Base-by-base conservation (phyloP, 2,329 filamentous ascomycete species). In the Microsporum ferrugineum region DNA sequence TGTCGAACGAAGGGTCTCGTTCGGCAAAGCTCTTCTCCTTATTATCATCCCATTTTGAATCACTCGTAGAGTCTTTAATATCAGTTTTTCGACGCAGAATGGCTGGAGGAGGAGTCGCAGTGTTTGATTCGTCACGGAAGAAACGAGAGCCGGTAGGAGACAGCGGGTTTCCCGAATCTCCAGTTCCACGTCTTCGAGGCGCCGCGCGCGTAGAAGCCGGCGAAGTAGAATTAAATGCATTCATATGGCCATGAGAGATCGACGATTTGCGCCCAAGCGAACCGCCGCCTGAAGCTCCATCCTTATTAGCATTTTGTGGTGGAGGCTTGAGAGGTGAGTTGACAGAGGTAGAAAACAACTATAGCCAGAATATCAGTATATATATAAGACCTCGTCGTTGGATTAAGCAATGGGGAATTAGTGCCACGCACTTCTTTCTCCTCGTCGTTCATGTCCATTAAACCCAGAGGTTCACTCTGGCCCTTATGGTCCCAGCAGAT, bases 311-410 rank as follows among this genome's bases (percentile, higher is more conserved):
- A 63, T 78, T 82, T 69, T 89, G 87, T 36, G 85, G 83, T 23
- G 89, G 88, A 6, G 89, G 88, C 75, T 97, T 97, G 67, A 96
- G 79, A 38, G 91, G 88, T 39, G 94, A 96, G 73, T 97, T 99
- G 71, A 99, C 91, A 65, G 95, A 94, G 58, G 83, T 84, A 58
- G 84, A 76, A 74, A 96, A 96, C 65, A 88, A 78, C 88, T 96
- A 72, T 64, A 71, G 66, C 63, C 61, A 63, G 57, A 43, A 17
- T 59, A 49, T 63, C 53, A 68, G 67, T 10, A 63, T 43, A n/a
- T 17, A 41, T 12, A 6, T 57, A 36, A 43, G 51, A 60, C 58
- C 59, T 27, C 45, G 23, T 49, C 23, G 5, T 1, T 29, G 55
- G 33, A 61, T 61, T n/a, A 55, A 61, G 10, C 56, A 23, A 29